Evolutionary conservation across 2,329 filamentous ascomycete species (phyloP).

Genomic region (Teratosphaeriaceae sp.): DNA sequence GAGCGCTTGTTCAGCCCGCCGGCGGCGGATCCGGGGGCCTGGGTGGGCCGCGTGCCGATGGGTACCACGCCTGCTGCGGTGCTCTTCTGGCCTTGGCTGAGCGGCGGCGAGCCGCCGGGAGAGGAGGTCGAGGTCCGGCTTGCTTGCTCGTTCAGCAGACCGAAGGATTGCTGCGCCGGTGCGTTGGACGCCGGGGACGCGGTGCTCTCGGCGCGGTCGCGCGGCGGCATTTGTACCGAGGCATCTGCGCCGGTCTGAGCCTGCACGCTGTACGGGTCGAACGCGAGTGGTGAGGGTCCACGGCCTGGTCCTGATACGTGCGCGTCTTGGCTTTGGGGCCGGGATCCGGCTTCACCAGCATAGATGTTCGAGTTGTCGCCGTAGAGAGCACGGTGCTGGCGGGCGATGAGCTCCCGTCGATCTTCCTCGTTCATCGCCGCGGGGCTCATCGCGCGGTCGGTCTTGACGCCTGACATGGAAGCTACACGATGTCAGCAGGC

Average conservation of each 20-base stretch:
- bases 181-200: slow-evolving; percentile 71
- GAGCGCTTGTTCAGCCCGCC: slow-evolving; percentile 69
- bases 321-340: slow-evolving; percentile 60
- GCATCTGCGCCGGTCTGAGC: slow-evolving; percentile 45
- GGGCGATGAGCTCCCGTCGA: slow-evolving; percentile 89
- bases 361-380: slow-evolving; percentile 65
- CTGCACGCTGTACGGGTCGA: slow-evolving; percentile 61
- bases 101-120: slow-evolving; percentile 73
- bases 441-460: slow-evolving; percentile 78
- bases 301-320: slow-evolving; percentile 58
- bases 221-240: slow-evolving; percentile 46
- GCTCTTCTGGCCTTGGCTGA: slow-evolving; percentile 51
- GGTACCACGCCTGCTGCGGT: slow-evolving; percentile 68
- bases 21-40: slow-evolving; percentile 52
- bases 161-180: slow-evolving; percentile 35
- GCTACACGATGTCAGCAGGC: slow-evolving; percentile 31
- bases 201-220: slow-evolving; percentile 58
- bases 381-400: slow-evolving; percentile 91
- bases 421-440: slow-evolving; percentile 90
- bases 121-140: slow-evolving; percentile 81
- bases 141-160: slow-evolving; percentile 49
- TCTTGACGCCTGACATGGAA: slow-evolving; percentile 69
- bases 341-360: slow-evolving; percentile 63
- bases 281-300: slow-evolving; percentile 73
- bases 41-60: slow-evolving; percentile 81